These are phyloP conservation scores for Gnomoniopsis smithogilvyi DNA, from an alignment of 2,329 filamentous ascomycete genomes.

Conservation along the genomic window DNA sequence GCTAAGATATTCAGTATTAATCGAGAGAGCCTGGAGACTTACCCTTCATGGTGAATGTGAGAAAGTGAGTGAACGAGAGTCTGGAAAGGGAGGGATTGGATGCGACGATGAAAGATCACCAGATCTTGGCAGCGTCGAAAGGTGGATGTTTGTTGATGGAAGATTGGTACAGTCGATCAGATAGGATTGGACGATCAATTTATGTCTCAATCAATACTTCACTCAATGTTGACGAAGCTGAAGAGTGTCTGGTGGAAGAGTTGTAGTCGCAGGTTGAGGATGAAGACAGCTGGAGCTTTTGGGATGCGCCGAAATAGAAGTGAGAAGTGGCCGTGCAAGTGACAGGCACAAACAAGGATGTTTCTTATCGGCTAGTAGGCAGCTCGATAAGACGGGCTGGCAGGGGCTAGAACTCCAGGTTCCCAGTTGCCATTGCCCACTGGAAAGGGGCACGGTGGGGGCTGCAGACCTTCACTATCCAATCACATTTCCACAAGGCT, in stretches of 20 bases:
- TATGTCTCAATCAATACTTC: background rate
- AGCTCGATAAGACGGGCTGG: background rate
- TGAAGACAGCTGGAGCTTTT: constrained; percentile 9
- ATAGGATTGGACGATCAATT: background rate
- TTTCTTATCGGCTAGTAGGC: background rate
- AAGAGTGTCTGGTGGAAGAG: background rate
- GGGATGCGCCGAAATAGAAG: background rate
- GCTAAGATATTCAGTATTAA: background rate
- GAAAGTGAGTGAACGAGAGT: constrained; percentile 10
- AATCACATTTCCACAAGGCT: background rate
- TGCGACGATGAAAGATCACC: background rate
- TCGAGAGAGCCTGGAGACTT: background rate
- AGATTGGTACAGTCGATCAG: background rate
- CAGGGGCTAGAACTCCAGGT: background rate
- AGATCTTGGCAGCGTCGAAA: constrained; percentile 6
- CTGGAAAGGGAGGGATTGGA: background rate
- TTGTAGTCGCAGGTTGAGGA: background rate
- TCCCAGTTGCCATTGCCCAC: background rate
- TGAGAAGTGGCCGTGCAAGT: background rate
- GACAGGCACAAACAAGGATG: background rate
- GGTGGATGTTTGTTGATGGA: background rate
- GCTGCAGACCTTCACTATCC: background rate
- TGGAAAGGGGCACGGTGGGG: background rate
- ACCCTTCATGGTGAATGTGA: constrained; percentile 18
- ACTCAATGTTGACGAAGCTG: background rate